Evolutionary conservation across 192 early-diverging fungal species (phyloP), one percentile per base, ranked within the genome.

Genomic region (Coemansia sp.): DNA sequence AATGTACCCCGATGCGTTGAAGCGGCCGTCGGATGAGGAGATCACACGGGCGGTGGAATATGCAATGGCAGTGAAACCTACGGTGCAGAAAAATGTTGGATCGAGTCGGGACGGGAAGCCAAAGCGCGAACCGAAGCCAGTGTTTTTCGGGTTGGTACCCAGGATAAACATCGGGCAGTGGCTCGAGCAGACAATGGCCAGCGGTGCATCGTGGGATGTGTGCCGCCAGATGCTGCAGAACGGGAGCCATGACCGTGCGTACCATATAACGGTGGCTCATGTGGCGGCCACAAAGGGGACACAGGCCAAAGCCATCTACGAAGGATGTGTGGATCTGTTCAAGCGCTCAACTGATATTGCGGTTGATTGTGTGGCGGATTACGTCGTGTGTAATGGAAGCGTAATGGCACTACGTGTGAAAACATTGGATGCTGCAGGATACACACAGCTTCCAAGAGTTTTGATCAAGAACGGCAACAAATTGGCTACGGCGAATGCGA

Each of bases 211-310:
- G 41, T 45, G 41, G 4, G 66, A 41, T 3, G 39, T 75, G 27
- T 72, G 68, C 55, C 25, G 17, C 35, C 22, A 52, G 21, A 12
- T 82, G 19, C 16, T 77, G 47, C 23, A 35, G 1, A 26, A 17
- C 2, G 50, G 65, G 17, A 37, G 35, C 12, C 51, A 64, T 12
- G 50, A 61, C 8, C 49, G 59, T 7, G 71, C 55, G 27, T 67
- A 64, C 56, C 87, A 88, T 63, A 68, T 87, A 3, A 89, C 86
- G 0, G 71, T 89, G 19, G 72, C 82, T 12, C 87, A 88, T 49
- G 37, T 41, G 4, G 52, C 49, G 11, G 56, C 72, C 10, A 48
- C 41, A 19, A 61, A 52, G 26, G 70, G 64, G 19, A 50, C 59
- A 12, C 54, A 35, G 2, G 49, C 61, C 29, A 83, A 69, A 63